Conservation (phyloP, 1,139 yeast species). For the Lodderomyces parapsilosis region DNA sequence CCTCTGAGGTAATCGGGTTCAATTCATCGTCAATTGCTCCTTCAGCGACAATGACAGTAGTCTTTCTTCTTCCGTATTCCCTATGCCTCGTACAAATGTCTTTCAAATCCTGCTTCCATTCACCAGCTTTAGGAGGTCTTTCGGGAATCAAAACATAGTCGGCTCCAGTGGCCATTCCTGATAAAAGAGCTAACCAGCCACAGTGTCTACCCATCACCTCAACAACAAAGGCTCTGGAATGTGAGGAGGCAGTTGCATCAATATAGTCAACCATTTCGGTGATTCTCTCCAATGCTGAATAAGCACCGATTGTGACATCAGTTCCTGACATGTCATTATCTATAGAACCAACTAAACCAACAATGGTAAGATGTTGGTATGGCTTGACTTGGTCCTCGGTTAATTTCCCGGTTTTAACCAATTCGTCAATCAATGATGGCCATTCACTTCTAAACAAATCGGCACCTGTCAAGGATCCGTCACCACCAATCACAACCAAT, state of each 20-base stretch:
- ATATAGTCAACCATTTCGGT: conserved; percentile 93
- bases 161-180: conserved; percentile 94
- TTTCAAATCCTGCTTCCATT: conserved; percentile 80
- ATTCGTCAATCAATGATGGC: conserved; percentile 81
- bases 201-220: conserved; percentile 99
- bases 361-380: conserved; percentile 76
- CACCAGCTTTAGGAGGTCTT: conserved; percentile 64
- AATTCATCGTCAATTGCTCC: conserved; percentile 90
- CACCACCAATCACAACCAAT: conserved; percentile 97
- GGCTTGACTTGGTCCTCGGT: conserved; percentile 55
- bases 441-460: conserved; percentile 91
- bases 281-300: conserved; percentile 88
- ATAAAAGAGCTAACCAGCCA: conserved; percentile 97
- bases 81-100: conserved; percentile 73
- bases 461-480: conserved; percentile 97
- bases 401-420: conserved; percentile 53
- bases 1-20: conserved; percentile 74
- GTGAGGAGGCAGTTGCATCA: conserved; percentile 96
- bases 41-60: conserved; percentile 95
- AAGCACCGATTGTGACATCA: conserved; percentile 96
- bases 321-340: conserved; percentile 98
- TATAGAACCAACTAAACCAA: conserved; percentile 94
- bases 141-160: conserved; percentile 94
- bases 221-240: conserved; percentile 94
- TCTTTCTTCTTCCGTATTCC: conserved; percentile 83